Conservation (phyloP, 768 basidiomycete genomes). For the Suillus hirtellus region DNA sequence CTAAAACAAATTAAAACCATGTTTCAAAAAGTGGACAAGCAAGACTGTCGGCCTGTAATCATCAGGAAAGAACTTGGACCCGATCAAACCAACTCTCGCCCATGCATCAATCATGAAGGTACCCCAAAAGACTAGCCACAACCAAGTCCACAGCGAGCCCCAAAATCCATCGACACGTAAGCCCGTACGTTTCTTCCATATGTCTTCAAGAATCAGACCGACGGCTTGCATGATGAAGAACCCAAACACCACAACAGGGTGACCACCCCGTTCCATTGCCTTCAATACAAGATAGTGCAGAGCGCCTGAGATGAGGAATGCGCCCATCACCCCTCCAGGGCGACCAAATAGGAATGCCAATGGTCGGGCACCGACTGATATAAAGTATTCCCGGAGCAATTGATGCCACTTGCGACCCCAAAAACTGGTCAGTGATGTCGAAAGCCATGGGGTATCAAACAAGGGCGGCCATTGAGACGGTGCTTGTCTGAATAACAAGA, state of each 20-base stretch:
- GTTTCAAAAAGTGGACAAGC: constrained; percentile 14
- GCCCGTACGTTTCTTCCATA: constrained; percentile 46
- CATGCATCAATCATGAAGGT: constrained; percentile 48
- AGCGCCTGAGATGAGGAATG: constrained; percentile 59
- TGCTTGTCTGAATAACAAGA: constrained; percentile 47
- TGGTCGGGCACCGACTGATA: constrained; percentile 49
- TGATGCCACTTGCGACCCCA: constrained; percentile 75
- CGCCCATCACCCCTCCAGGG: constrained; percentile 51
- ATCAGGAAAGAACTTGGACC: constrained; percentile 5
- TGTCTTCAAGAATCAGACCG: constrained; percentile 49
- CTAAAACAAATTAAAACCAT: not conserved
- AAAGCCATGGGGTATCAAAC: constrained; percentile 56
- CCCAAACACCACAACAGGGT: constrained; percentile 42
- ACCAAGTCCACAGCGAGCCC: constrained; percentile 53
- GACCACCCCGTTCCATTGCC: constrained; percentile 56
- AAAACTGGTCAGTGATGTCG: constrained; percentile 60
- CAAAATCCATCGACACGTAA: constrained; percentile 44
- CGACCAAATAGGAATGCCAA: constrained; percentile 46
- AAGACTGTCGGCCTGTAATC: constrained; percentile 7
- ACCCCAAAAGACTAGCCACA: constrained; percentile 50
- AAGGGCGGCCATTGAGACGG: constrained; percentile 63
- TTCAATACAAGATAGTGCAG: constrained; percentile 60
- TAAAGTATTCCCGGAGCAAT: constrained; percentile 57
- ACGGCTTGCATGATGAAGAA: constrained; percentile 62
- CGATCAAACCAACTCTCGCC: constrained; percentile 17